phyloP scores from a whole-genome alignment of 441 rosid genomes.

The Geranium incanum region DNA sequence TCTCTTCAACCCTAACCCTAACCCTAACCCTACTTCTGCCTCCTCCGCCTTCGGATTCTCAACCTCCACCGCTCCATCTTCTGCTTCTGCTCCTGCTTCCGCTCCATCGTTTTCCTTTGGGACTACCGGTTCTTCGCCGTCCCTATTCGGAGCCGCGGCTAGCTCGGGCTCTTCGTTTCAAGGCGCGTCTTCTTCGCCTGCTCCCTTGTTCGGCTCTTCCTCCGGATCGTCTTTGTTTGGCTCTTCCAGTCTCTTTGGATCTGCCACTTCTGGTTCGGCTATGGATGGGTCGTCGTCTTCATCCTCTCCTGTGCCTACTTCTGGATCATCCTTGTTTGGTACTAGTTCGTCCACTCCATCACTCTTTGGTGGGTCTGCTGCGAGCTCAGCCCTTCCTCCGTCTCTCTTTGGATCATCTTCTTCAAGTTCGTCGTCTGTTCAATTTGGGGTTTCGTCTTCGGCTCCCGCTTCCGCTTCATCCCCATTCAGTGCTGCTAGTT shows the following conservation, averaged over 20 bases:
- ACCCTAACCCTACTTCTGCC: constrained; percentile 21
- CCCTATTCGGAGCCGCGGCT: constrained; percentile 29
- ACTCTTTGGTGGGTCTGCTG: constrained; percentile 25
- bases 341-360: constrained; percentile 23
- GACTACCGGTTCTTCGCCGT: constrained; percentile 19
- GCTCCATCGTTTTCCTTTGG: constrained; percentile 22
- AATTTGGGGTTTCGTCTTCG: constrained; percentile 17
- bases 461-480: constrained; percentile 25
- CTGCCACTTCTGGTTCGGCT: constrained; percentile 25
- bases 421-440: not conserved
- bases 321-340: constrained; percentile 20
- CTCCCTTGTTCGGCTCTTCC: constrained; percentile 1
- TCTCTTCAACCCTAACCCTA: not conserved
- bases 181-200: not conserved
- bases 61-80: constrained; percentile 16
- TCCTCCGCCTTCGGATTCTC: constrained; percentile 23
- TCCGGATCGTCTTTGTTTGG: constrained; percentile 28
- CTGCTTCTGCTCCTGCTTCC: constrained; percentile 14
- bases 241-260: constrained; percentile 13
- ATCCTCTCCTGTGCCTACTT: constrained; percentile 11
- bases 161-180: constrained; percentile 12
- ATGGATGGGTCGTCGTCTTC: constrained; percentile 28
- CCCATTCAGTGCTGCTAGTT: constrained; percentile 20
- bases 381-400: not conserved
- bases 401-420: constrained; percentile 4